A percentile compares a stretch with the other conserved stretches of the same genome.
phyloP scores from a whole-genome alignment of 371 early-diverging fungal genomes.

The Coemansia sp. region DNA sequence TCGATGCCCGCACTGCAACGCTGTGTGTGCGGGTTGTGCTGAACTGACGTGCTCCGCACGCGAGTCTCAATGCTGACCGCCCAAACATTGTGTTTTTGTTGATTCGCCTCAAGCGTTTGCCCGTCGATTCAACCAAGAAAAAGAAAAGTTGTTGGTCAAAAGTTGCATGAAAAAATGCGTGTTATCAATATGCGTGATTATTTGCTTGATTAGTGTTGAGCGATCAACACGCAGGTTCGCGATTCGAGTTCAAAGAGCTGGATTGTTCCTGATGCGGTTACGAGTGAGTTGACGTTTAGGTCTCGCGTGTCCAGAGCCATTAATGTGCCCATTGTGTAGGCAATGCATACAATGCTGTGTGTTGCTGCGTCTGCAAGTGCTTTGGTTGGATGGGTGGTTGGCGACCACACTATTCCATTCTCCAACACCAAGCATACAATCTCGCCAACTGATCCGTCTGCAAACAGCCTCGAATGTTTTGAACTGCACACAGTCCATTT shows the following conservation, averaged over 20 bases:
- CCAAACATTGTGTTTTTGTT: background rate
- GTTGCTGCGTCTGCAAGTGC: background rate
- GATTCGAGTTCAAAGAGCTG: background rate
- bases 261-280: background rate
- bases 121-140: background rate
- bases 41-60: slow-evolving; percentile 18
- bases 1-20: slow-evolving; percentile 57
- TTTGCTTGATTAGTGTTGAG: background rate
- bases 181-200: background rate
- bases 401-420: background rate
- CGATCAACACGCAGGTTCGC: background rate
- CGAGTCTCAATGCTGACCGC: background rate
- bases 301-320: background rate
- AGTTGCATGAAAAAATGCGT: background rate
- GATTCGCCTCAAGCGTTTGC: background rate
- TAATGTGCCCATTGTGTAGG: background rate
- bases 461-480: background rate
- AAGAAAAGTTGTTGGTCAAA: background rate
- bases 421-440: background rate
- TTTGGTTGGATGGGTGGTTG: background rate
- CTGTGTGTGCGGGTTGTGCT: slow-evolving; percentile 14
- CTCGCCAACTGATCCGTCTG: background rate
- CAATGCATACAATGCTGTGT: background rate
- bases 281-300: background rate
- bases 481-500: background rate